Base-by-base conservation (phyloP, 1,284 basidiomycete genomes). In the Fereydounia khargensis region DNA sequence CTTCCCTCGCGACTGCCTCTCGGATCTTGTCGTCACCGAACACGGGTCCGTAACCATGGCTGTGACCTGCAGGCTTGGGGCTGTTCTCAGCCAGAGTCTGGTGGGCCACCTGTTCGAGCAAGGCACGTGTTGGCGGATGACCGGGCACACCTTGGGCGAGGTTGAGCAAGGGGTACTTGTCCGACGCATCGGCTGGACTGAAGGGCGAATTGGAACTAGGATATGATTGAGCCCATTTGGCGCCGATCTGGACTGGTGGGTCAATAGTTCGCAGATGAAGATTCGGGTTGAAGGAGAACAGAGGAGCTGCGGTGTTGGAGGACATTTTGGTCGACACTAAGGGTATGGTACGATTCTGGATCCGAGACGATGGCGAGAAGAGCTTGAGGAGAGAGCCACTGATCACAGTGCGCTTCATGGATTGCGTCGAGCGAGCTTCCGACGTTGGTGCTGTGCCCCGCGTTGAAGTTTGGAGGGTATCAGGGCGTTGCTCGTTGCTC, bases 1-100 rank as follows among this genome's bases (percentile, higher is more conserved):
- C 84, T 76, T 91, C 87, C 8, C 78, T 75, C 0, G 81, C 83
- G 16, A 90, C 74, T 0, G 82, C 83, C 21, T 79, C 57, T 17
- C 87, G 78, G 16, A 91, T 72, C 1, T 65, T 68, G 0, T 74
- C 72, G 52, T 88, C 85, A 2, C 89, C 89, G 39, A 83, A 79
- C 46, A 84, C 84, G 1, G 81, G 78, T 5, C 84, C 82, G 57
- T 92, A 92, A 6, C 83, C 82, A 64, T 84, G 60, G 41, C 77
- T 68, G 0, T 56, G 52, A 16, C 45, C 52, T 20, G 45, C 48
- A n/a, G 53, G 48, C 2, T 37, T 38, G 30, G 47, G 27, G 1
- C 20, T 30, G 10, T 57, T 49, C 20, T 56, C 49, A 7, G 53
- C 46, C 14, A 18, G 39, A 2, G 41, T 19, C 25, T 65, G 53